Conservation (phyloP, 2,329 filamentous ascomycete genomes). For the Neurospora crassa region DNA sequence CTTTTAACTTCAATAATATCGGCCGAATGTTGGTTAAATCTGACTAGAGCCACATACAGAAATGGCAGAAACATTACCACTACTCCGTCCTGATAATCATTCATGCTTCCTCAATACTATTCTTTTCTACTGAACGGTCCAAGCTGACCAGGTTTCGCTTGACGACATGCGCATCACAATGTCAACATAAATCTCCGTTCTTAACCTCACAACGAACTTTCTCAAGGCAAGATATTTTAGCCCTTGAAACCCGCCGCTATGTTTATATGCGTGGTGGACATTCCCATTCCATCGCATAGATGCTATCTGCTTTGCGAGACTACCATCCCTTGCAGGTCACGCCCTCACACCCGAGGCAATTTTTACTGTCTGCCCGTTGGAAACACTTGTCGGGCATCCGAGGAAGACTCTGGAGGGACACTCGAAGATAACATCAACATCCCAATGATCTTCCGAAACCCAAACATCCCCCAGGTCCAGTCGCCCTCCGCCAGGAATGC, state of each 20-base stretch:
- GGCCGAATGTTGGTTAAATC: neutral
- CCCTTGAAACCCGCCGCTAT: neutral
- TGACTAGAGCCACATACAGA: neutral
- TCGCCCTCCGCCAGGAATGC: neutral
- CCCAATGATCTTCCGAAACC: neutral
- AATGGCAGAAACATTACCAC: neutral
- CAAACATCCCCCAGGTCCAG: neutral
- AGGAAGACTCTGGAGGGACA: neutral
- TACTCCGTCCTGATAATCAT: too few relatives aligned
- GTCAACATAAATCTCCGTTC: neutral
- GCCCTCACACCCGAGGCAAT: neutral
- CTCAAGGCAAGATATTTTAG: neutral
- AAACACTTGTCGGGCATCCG: neutral
- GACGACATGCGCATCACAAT: neutral
- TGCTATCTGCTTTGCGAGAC: neutral
- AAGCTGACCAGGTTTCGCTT: neutral
- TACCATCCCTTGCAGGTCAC: neutral
- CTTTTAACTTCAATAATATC: neutral
- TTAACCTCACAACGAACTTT: neutral
- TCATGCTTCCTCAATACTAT: neutral
- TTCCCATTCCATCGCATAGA: neutral
- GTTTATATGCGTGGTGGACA: neutral
- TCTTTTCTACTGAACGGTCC: neutral
- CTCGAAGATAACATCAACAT: neutral
- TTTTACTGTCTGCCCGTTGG: neutral